phyloP scores from a whole-genome alignment of 805 yeast species.

The Scheffersomyces amazonensis region DNA sequence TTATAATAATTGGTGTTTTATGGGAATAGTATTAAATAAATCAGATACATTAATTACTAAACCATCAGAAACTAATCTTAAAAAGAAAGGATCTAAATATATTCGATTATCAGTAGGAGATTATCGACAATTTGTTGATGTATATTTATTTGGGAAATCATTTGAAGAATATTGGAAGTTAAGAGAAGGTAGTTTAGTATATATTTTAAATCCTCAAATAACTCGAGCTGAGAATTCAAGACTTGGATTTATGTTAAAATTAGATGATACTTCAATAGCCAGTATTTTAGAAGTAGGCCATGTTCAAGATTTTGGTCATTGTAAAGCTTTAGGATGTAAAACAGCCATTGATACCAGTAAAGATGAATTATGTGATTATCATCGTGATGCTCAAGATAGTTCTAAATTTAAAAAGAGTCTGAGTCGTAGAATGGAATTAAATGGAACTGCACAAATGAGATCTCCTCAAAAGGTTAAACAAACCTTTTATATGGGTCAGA shows the following conservation, averaged over 20 bases:
- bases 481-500: conserved; percentile 15
- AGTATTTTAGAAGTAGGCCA: conserved; percentile 72
- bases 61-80: conserved; percentile 17
- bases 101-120: conserved; percentile 65
- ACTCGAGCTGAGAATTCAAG: neutral
- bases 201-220: conserved; percentile 64
- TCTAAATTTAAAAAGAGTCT: conserved; percentile 47
- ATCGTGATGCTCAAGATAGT: no score
- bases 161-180: conserved; percentile 72
- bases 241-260: conserved; percentile 49
- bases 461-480: conserved; percentile 44
- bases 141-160: conserved; percentile 65
- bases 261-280: conserved; percentile 40
- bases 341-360: conserved; percentile 56
- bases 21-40: conserved; percentile 68
- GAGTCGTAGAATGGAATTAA: conserved; percentile 74
- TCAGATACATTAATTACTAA: conserved; percentile 48
- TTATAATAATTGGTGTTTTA: conserved; percentile 72
- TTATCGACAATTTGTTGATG: conserved; percentile 55
- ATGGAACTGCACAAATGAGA: conserved; percentile 53
- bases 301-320: conserved; percentile 63
- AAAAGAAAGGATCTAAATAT: conserved; percentile 38
- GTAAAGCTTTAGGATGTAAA: conserved; percentile 59
- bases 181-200: conserved; percentile 69
- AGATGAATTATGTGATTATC: conserved; percentile 66